Conservation (phyloP, 805 yeast species). For the Torulaspora microellipsoides region DNA sequence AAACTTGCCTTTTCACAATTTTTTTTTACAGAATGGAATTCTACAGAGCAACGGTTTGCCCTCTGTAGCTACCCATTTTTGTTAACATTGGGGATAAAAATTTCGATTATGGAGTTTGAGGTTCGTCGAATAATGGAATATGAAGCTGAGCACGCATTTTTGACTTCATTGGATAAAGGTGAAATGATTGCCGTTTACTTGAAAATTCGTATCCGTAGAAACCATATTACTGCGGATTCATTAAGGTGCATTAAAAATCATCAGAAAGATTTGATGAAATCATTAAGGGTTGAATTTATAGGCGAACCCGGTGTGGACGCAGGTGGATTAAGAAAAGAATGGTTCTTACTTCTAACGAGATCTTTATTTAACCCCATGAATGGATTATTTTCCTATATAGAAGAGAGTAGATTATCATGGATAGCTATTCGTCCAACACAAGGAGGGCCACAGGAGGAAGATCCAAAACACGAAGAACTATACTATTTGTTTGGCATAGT, state of each 20-base stretch:
- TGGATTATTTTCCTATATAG: slow-evolving; percentile 62
- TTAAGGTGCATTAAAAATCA: slow-evolving; percentile 54
- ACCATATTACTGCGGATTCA: slow-evolving; percentile 68
- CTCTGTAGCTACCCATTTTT: slow-evolving; percentile 85
- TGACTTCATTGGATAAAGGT: slow-evolving; percentile 62
- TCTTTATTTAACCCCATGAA: slow-evolving; percentile 64
- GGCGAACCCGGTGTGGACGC: slow-evolving; percentile 94
- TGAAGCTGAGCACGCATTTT: slow-evolving; percentile 85
- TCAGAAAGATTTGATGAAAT: slow-evolving; percentile 60
- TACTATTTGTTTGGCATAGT: slow-evolving; percentile 81
- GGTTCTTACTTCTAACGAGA: slow-evolving; percentile 76
- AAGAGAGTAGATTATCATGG: slow-evolving; percentile 73
- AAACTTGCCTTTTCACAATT: neutral
- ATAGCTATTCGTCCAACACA: slow-evolving; percentile 48
- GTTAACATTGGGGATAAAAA: slow-evolving; percentile 76
- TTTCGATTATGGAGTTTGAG: slow-evolving; percentile 75
- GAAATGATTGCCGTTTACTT: slow-evolving; percentile 63
- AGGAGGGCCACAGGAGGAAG: slow-evolving; percentile 24
- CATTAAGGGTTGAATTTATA: slow-evolving; percentile 71
- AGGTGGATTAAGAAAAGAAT: slow-evolving; percentile 90
- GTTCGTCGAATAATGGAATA: slow-evolving; percentile 77
- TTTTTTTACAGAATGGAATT: neutral
- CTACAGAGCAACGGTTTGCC: slow-evolving; percentile 37
- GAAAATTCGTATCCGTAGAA: slow-evolving; percentile 63
- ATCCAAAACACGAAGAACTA: slow-evolving; percentile 41